These are phyloP conservation scores for Penicillium angulare DNA, from an alignment of 495 filamentous ascomycete genomes.

Conservation along the genomic window DNA sequence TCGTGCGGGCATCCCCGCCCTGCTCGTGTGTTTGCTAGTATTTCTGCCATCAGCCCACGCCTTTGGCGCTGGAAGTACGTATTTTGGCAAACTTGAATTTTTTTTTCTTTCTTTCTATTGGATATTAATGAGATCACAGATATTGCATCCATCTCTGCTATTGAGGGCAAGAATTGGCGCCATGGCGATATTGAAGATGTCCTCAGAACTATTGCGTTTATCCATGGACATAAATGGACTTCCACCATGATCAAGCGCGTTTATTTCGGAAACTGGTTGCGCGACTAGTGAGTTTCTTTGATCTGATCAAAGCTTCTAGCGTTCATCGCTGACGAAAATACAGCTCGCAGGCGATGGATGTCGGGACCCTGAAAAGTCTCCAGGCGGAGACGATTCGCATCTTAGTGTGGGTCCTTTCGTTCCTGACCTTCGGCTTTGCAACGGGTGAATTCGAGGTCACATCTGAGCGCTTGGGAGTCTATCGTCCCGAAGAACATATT, in stretches of 20 bases:
- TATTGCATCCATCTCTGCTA: constrained; percentile 87
- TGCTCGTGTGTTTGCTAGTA: constrained; percentile 59
- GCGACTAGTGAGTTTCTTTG: constrained; percentile 41
- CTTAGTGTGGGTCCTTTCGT: constrained; percentile 86
- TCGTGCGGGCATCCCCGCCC: constrained; percentile 30
- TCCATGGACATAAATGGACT: constrained; percentile 93
- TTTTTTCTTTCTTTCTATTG: too few relatives aligned
- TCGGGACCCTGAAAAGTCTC: constrained; percentile 84
- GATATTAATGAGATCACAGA: constrained; percentile 33
- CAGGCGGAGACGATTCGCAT: constrained; percentile 89
- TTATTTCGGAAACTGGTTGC: constrained; percentile 74
- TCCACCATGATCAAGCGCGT: constrained; percentile 82
- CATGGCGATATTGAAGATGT: constrained; percentile 98
- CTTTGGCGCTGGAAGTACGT: constrained; percentile 82
- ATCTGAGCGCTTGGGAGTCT: constrained; percentile 82
- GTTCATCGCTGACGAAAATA: constrained; percentile 12
- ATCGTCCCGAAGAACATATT: constrained; percentile 95
- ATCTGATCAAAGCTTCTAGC: background rate
- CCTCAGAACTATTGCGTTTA: constrained; percentile 82
- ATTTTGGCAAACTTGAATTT: background rate
- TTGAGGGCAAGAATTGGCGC: constrained; percentile 94
- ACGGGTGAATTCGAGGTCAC: constrained; percentile 97
- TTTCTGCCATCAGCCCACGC: constrained; percentile 54
- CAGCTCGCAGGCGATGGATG: constrained; percentile 87
- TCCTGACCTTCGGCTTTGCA: constrained; percentile 94